A percentile compares a stretch with the other conserved stretches of the same genome.
Evolutionary conservation across 208 protist species (phyloP).

Genomic region (Herpetomonas muscarum): DNA sequence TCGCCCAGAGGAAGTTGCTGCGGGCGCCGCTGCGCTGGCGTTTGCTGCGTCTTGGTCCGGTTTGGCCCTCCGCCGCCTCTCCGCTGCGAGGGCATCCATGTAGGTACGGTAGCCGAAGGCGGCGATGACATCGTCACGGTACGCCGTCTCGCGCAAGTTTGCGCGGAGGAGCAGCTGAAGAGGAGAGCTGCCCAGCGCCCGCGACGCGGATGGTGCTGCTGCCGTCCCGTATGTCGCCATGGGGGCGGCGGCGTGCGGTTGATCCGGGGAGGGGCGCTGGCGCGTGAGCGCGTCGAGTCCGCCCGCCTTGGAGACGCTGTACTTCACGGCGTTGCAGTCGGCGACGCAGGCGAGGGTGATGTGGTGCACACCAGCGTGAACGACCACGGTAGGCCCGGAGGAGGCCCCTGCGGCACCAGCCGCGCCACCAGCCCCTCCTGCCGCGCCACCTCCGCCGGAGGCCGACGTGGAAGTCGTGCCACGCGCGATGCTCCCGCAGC

Average conservation of each 20-base stretch:
- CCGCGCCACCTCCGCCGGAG: background rate
- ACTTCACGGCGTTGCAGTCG: slow-evolving; percentile 25
- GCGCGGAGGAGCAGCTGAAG: background rate
- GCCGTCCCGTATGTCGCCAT: background rate
- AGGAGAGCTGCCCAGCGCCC: background rate
- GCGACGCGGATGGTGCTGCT: background rate
- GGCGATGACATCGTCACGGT: slow-evolving; percentile 10
- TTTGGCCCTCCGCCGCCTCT: slow-evolving; percentile 1
- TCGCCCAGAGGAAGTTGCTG: background rate
- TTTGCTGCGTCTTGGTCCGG: too few species aligned
- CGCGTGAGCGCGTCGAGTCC: slow-evolving; percentile 9
- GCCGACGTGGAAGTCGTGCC: slow-evolving; percentile 11
- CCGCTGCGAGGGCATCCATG: slow-evolving; percentile 2
- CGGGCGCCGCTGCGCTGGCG: background rate
- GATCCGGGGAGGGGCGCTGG: background rate
- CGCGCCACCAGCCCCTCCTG: background rate
- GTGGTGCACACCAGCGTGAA: slow-evolving; percentile 22
- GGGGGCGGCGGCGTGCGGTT: background rate
- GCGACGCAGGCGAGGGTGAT: slow-evolving; percentile 28
- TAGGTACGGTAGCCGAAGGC: slow-evolving; percentile 17
- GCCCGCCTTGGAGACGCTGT: slow-evolving; percentile 15
- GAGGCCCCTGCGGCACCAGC: background rate
- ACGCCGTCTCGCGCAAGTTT: background rate
- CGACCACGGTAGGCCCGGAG: slow-evolving; percentile 12
- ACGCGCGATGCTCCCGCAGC: slow-evolving; percentile 21